These are phyloP conservation scores for Mallotus repandus DNA, from an alignment of 441 rosid genomes.

Conservation along the genomic window DNA sequence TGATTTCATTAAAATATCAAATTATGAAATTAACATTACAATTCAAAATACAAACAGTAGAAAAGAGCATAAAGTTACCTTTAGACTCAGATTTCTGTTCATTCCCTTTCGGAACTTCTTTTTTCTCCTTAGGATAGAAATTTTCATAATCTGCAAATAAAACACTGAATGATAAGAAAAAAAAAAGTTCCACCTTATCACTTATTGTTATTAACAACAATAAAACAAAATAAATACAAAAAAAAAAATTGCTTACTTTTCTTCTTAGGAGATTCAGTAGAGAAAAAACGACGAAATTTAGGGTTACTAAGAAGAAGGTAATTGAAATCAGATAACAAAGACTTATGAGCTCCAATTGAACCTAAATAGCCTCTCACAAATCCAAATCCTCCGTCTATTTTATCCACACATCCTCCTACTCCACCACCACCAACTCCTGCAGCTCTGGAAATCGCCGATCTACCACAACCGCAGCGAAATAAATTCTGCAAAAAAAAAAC, in stretches of 20 bases:
- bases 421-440: neutral
- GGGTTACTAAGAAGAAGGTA: conserved; percentile 51
- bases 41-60: conserved; percentile 43
- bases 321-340: conserved; percentile 39
- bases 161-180: neutral
- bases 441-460: conserved; percentile 32
- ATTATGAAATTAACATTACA: conserved; percentile 33
- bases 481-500: conserved; percentile 28
- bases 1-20: no score
- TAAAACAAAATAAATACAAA: neutral
- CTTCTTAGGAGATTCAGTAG: conserved; percentile 52
- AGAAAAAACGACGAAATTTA: conserved; percentile 42
- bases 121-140: conserved; percentile 55
- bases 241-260: conserved; percentile 36
- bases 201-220: neutral
- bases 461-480: conserved; percentile 31
- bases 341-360: conserved; percentile 42
- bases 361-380: conserved; percentile 52
- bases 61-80: conserved; percentile 36
- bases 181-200: no score
- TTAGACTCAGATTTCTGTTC: conserved; percentile 53
- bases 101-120: conserved; percentile 47
- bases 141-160: conserved; percentile 52
- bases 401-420: conserved; percentile 22
- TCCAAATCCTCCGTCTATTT: conserved; percentile 47